Evolutionary conservation across 2,329 filamentous ascomycete species (phyloP).

Genomic region (Monilinia vaccinii-corymbosi): DNA sequence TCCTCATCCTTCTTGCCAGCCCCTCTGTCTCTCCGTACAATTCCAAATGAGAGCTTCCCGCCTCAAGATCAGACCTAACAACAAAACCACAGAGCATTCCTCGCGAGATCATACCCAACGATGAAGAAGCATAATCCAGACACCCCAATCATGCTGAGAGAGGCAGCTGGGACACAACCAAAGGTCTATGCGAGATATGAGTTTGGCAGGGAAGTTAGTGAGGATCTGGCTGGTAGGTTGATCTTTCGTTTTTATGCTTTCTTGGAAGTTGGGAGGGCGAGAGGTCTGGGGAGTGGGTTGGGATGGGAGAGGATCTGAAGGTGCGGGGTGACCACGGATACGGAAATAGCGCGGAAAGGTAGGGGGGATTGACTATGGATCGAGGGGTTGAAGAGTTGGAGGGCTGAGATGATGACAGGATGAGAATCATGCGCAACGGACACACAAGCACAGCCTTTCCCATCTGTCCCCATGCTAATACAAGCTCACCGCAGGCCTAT

Average conservation of each 20-base stretch:
- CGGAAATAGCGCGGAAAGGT: background rate
- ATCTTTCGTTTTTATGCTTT: background rate
- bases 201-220: slow-evolving; percentile 58
- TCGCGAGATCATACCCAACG: slow-evolving; percentile 84
- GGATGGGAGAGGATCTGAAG: background rate
- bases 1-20: background rate
- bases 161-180: slow-evolving; percentile 76
- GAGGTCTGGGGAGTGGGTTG: background rate
- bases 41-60: background rate
- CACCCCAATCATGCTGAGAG: slow-evolving; percentile 88
- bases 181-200: slow-evolving; percentile 88
- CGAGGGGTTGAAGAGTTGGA: background rate
- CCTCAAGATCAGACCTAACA: background rate
- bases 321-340: no score
- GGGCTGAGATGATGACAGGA: background rate
- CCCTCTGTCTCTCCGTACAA: background rate
- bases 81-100: slow-evolving; percentile 60
- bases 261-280: background rate
- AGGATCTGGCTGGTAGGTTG: slow-evolving; percentile 47
- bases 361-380: background rate
- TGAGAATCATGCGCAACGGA: slow-evolving; percentile 17
- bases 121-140: slow-evolving; percentile 99
- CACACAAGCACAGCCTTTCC: no score
- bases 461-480: background rate
- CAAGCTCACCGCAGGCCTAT: slow-evolving; percentile 41